Evolutionary conservation across 345 rosid genomes (phyloP), one percentile per base, ranked within the genome.

Genomic region (Eucalyptus cloeziana): DNA sequence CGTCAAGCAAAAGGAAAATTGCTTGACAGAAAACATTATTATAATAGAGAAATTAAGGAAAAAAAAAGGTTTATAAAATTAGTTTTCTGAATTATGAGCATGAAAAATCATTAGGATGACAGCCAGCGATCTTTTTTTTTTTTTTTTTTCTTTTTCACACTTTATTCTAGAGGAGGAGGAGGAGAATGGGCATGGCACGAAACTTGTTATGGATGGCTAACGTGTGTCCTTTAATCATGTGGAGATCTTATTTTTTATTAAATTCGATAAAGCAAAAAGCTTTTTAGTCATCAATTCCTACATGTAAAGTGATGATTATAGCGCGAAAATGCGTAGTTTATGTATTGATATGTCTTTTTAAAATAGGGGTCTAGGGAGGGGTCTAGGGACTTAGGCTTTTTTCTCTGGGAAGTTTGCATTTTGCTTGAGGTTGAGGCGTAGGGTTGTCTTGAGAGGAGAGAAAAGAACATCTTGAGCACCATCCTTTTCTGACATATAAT

Each of bases 361-460:
- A 9, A n/a, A 30, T 86, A 49, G 60, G 40, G 54, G 60, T 47
- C 40, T 86, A 31, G 58, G 43, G 40, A 49, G 58, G 25, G 52
- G 58, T 47, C 43, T 86, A 86, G 60, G 43, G 43, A 31, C 44
- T 19, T 40, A 87, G 79, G 71, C 69, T 62, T 69, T 56, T 58
- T 69, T 21, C 30, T 43, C 43, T 71, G 83, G 79, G 80, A 56
- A 24, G 88, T 45, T 87, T 87, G 33, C 88, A 56, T 60, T 60
- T 87, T 87, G 88, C 88, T 87, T 87, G 88, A 56, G 49, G 44
- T 25, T 43, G 88, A 58, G 49, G 64, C 40, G 79, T 87, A 60
- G 88, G 88, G 71, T 87, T 87, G 79, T 90, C 88, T 87, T 87
- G 88, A 87, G 88, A 60, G 71, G 51, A 87, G 88, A 87, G 88